These are phyloP conservation scores for Tetradesmus lagerheimii DNA, from an alignment of 139 green algal species.

Conservation along the genomic window DNA sequence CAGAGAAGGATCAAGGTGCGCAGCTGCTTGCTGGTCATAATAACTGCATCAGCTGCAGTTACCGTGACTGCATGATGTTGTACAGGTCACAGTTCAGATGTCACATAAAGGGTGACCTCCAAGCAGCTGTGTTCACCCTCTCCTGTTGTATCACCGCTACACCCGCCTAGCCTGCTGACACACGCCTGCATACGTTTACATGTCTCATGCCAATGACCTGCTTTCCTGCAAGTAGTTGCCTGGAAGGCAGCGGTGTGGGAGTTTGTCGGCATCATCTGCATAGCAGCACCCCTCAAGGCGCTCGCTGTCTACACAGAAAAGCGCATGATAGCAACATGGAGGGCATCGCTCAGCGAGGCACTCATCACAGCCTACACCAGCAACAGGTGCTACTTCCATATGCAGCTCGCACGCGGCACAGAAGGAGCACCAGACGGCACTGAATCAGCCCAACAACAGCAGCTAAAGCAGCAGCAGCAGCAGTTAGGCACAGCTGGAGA, in stretches of 20 bases:
- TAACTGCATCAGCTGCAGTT: not conserved
- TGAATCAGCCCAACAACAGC: not conserved
- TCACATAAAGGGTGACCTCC: too few species aligned
- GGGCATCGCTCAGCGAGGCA: not conserved
- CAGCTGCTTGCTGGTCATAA: not conserved
- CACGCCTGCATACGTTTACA: too few species aligned
- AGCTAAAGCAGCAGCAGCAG: not conserved
- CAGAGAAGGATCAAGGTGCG: conserved; percentile 74
- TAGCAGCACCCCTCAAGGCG: conserved; percentile 80
- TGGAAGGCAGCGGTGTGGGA: conserved; percentile 73
- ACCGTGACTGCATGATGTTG: not conserved
- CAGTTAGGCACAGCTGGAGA: not conserved
- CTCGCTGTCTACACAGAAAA: conserved; percentile 67
- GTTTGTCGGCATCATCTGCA: conserved; percentile 78
- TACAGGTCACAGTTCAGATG: too few species aligned
- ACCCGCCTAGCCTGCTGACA: too few species aligned
- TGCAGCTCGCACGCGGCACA: conserved; percentile 32
- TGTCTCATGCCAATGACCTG: too few species aligned
- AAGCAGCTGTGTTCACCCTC: not conserved
- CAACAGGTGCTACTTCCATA: conserved; percentile 23
- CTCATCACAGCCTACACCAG: conserved; percentile 33
- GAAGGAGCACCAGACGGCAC: conserved; percentile 7
- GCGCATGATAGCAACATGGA: conserved; percentile 57
- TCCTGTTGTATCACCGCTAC: too few species aligned
- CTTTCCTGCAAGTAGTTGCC: conserved; percentile 45